These are phyloP conservation scores for Penicillium subrubescens DNA, from an alignment of 495 filamentous ascomycete genomes.

Conservation along the genomic window DNA sequence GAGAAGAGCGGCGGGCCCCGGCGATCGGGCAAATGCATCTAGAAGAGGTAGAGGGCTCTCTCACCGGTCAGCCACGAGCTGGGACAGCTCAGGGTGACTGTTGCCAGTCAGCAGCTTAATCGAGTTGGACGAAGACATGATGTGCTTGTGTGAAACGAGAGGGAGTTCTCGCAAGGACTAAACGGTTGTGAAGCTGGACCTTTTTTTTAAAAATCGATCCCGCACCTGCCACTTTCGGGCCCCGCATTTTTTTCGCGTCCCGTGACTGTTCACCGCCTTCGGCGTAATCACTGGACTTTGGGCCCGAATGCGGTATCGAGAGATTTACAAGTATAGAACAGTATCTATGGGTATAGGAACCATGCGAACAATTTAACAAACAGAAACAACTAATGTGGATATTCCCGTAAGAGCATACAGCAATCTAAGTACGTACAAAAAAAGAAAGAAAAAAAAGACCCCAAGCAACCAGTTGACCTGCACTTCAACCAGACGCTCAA, in stretches of 20 bases:
- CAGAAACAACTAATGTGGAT: slow-evolving; percentile 19
- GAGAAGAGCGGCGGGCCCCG: slow-evolving; percentile 1
- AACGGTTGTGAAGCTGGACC: slow-evolving; percentile 9
- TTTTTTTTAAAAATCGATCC: slow-evolving; percentile 28
- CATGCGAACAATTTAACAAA: not conserved
- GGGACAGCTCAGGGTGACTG: slow-evolving; percentile 89
- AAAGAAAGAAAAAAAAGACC: slow-evolving; percentile 13
- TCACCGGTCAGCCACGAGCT: slow-evolving; percentile 89
- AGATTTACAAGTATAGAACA: not conserved
- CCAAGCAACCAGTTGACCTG: slow-evolving; percentile 38
- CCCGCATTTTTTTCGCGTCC: slow-evolving; percentile 39
- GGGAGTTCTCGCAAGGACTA: slow-evolving; percentile 8
- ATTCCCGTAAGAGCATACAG: slow-evolving; percentile 19
- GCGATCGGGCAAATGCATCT: not conserved
- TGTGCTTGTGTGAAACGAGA: slow-evolving; percentile 23
- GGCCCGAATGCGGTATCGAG: not conserved
- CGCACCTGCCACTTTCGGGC: slow-evolving; percentile 23
- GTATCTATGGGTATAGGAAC: not conserved
- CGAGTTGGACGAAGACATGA: slow-evolving; percentile 74
- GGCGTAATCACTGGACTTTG: not conserved
- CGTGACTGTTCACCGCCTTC: slow-evolving; percentile 35
- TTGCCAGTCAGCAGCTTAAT: slow-evolving; percentile 96
- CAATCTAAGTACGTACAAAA: slow-evolving; percentile 33
- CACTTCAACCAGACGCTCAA: slow-evolving; percentile 41
- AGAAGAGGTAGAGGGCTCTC: slow-evolving; percentile 50